These are phyloP conservation scores for Acacia acuminata DNA, from an alignment of 306 rosid species.

Conservation along the genomic window DNA sequence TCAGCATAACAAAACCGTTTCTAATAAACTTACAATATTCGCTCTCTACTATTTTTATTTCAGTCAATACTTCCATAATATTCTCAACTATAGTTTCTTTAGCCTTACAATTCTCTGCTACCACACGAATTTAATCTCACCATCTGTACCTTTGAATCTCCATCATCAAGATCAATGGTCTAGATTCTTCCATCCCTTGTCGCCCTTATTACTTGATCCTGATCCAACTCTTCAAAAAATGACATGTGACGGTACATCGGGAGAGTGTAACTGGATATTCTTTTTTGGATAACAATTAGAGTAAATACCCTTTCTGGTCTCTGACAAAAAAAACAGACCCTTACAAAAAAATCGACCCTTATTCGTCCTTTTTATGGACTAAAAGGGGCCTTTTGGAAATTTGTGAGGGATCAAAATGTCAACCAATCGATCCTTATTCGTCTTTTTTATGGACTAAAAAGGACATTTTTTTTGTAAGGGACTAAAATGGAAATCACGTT, in stretches of 20 bases:
- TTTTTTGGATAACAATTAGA: background rate
- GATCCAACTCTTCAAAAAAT: background rate
- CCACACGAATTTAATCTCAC: background rate
- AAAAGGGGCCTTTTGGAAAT: too few species aligned
- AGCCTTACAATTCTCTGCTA: slow-evolving; percentile 21
- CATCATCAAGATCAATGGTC: background rate
- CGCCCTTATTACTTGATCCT: background rate
- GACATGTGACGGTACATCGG: background rate
- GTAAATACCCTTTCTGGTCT: too few species aligned
- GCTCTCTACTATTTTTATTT: background rate
- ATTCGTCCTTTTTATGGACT: too few species aligned
- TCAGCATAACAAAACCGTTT: slow-evolving; percentile 41
- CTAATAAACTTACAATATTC: slow-evolving; percentile 25
- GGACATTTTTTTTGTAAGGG: too few species aligned
- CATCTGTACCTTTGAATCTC: background rate
- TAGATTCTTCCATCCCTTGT: background rate
- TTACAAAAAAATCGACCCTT: too few species aligned
- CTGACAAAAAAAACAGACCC: too few species aligned
- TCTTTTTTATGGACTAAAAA: too few species aligned
- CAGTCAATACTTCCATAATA: background rate
- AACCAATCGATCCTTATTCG: too few species aligned
- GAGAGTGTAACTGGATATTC: background rate
- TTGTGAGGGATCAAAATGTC: too few species aligned
- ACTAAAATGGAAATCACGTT: too few species aligned
- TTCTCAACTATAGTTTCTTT: slow-evolving; percentile 5